Evolutionary conservation across 83 land plant species (phyloP), one percentile per base, ranked within the genome.

Genomic region (Picea engelmannii): DNA sequence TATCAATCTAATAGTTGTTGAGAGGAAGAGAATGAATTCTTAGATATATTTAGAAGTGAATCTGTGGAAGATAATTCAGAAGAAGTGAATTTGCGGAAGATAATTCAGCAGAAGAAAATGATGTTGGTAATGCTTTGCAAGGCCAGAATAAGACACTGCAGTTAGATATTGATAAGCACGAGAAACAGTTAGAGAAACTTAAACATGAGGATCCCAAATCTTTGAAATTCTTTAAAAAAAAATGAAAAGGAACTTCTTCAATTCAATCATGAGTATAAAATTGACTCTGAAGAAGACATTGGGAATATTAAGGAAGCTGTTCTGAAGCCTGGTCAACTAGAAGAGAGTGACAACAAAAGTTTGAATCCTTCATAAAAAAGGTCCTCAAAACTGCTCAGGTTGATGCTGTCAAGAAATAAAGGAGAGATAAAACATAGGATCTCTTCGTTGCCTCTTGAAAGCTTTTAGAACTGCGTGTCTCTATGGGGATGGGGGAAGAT

Each of bases 391-490:
- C 44, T 61, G 80, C 90, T 62, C 79, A 86, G 10, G 75, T 96
- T 49, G 89, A 91, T 73, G 81, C 84, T 90, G 86, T 78, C 81
- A 89, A 49, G 80, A 88, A 44, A 88, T 90, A 38, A 88, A 66
- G 79, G 93, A 96, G 82, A 84, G 88, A 70, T 78, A 89, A 18
- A 82, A 82, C 81, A 11, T 83, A 40, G 80, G 95, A 82, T 90
- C 90, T 62, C 82, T 96, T 75, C 62, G 60, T 75, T 90, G 87
- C 67, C 92, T 98, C 15, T 79, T 98, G 31, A 90, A 87, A 84
- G 95, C 87, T 20, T 98, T 89, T 83, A 87, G 93, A 13, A 85
- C 88, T 66, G 96, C 96, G 59, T 96, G 99, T 78, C 95, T 88
- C 66, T 93, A 92, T 84, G 95, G 97, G 25, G 83, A 85, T 49